Conservation (phyloP, 345 rosid genomes). For the Eucalyptus grandis region DNA sequence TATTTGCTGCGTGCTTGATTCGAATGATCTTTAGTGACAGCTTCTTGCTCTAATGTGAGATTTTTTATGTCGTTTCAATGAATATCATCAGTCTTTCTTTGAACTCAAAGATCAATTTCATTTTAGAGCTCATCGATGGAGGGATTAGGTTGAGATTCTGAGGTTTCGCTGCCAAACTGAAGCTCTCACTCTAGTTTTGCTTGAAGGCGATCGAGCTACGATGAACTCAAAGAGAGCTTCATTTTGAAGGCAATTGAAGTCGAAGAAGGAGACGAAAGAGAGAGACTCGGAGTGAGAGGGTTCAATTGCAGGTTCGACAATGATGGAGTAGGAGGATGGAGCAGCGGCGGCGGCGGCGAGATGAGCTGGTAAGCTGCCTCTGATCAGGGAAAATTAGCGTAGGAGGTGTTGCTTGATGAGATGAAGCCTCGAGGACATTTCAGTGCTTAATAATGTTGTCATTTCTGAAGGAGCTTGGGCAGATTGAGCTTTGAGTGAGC, state of each 20-base stretch:
- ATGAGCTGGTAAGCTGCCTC: too few species aligned
- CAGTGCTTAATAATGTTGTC: background rate
- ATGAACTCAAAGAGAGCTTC: background rate
- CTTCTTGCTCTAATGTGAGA: background rate
- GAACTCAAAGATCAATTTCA: background rate
- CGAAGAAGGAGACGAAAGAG: background rate
- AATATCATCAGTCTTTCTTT: fast-evolving
- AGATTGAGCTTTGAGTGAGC: too few species aligned
- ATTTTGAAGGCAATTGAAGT: too few species aligned
- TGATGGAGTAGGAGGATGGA: background rate
- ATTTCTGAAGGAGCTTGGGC: background rate
- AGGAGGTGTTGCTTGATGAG: background rate
- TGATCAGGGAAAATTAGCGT: background rate
- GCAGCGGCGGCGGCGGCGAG: background rate
- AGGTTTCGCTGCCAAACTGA: background rate
- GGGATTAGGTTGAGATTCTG: background rate
- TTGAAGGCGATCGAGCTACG: background rate
- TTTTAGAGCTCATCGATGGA: background rate
- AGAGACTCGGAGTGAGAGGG: background rate
- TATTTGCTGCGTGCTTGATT: too few species aligned
- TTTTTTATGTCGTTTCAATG: too few species aligned
- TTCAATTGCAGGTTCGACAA: background rate
- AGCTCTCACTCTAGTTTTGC: background rate
- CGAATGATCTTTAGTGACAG: fast-evolving
- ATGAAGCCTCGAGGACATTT: background rate